phyloP scores from a whole-genome alignment of 306 rosid genomes.

The Dryas drummondii region DNA sequence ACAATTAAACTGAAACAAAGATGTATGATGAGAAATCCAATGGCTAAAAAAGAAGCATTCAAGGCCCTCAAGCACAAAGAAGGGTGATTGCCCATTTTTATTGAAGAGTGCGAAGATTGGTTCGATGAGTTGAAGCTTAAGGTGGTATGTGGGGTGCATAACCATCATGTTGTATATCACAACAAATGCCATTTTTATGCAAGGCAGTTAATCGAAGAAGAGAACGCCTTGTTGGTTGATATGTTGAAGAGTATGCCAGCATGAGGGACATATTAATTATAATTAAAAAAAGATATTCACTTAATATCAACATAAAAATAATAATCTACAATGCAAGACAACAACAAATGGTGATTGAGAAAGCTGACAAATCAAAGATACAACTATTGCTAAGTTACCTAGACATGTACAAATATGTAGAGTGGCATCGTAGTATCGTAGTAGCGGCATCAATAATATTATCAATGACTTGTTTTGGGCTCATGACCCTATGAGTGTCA shows the following conservation, averaged over 20 bases:
- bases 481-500: neutral
- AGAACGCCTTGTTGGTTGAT: neutral
- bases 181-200: neutral
- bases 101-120: too few species aligned
- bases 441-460: neutral
- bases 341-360: neutral
- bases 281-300: too few species aligned
- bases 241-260: neutral
- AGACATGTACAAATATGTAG: neutral
- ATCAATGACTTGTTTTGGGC: neutral
- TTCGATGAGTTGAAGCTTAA: neutral
- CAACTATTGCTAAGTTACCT: neutral
- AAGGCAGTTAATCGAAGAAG: neutral
- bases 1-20: too few species aligned
- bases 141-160: too few species aligned
- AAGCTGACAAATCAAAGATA: neutral
- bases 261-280: too few species aligned
- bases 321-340: constrained; percentile 5
- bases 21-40: too few species aligned
- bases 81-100: too few species aligned
- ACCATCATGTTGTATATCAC: too few species aligned
- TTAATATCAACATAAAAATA: neutral
- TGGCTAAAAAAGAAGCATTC: too few species aligned
- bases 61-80: too few species aligned
- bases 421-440: neutral